Conservation (phyloP, 139 green algal genomes). For the Chlorella sp. region DNA sequence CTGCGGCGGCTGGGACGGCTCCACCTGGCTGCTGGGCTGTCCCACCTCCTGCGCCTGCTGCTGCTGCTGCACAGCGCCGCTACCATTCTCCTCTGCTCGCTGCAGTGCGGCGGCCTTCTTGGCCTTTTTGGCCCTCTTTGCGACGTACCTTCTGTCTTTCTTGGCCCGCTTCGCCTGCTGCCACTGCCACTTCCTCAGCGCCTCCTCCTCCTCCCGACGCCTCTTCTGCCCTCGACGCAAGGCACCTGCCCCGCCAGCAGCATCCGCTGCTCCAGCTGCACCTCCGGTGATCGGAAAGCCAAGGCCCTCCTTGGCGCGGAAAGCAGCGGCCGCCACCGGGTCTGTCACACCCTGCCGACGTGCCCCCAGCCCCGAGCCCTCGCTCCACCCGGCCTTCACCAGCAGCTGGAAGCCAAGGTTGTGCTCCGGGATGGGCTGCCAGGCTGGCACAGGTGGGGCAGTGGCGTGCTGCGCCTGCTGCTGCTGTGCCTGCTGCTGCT, state of each 20-base stretch:
- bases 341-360: not conserved
- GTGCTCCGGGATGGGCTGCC: not conserved
- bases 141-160: too few relatives aligned
- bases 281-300: not conserved
- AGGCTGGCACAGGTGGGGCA: not conserved
- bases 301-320: not conserved
- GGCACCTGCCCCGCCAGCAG: not conserved
- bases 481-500: not conserved
- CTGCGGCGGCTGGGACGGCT: too few relatives aligned
- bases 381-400: not conserved
- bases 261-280: not conserved
- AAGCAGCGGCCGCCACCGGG: not conserved
- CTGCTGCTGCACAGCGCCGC: too few relatives aligned
- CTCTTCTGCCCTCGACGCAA: too few relatives aligned
- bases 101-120: too few relatives aligned
- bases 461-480: not conserved
- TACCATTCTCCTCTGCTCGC: too few relatives aligned
- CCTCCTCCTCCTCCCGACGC: too few relatives aligned
- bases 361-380: not conserved
- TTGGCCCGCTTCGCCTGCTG: too few relatives aligned
- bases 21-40: too few relatives aligned
- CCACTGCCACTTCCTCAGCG: too few relatives aligned
- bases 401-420: slow-evolving; percentile 7
- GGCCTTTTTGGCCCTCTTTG: too few relatives aligned
- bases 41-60: too few relatives aligned